phyloP scores from a whole-genome alignment of 192 early-diverging fungal genomes.

The Powellomyces hirtus region DNA sequence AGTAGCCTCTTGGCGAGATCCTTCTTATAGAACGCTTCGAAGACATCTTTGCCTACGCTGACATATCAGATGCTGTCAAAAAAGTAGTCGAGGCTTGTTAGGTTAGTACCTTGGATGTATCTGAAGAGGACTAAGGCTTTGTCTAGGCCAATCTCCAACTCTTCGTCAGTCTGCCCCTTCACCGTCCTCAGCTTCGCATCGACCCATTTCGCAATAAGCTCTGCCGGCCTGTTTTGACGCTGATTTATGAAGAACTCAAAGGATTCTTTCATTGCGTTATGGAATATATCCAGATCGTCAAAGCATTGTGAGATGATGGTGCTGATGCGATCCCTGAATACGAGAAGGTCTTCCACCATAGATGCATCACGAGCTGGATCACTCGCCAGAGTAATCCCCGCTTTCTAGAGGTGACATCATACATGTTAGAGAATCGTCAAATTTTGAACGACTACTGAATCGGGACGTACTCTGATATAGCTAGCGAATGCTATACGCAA shows the following conservation, averaged over 20 bases:
- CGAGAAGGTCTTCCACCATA: conserved; percentile 79
- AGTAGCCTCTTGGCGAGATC: conserved; percentile 89
- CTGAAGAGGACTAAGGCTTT: conserved; percentile 85
- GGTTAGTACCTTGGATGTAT: conserved; percentile 57
- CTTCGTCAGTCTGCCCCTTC: conserved; percentile 65
- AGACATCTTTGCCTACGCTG: conserved; percentile 83
- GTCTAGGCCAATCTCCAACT: conserved; percentile 64
- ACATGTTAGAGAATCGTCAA: too few species aligned
- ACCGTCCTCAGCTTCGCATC: conserved; percentile 84
- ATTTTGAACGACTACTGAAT: neutral
- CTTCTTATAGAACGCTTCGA: conserved; percentile 94
- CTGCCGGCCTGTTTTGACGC: conserved; percentile 76
- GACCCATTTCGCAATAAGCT: conserved; percentile 89
- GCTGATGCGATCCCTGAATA: conserved; percentile 72
- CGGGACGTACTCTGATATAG: conserved; percentile 62
- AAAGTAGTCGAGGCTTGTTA: neutral
- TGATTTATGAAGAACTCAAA: conserved; percentile 86
- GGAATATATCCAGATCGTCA: conserved; percentile 65
- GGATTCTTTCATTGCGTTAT: conserved; percentile 72
- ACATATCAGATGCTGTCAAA: neutral
- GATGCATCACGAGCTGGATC: conserved; percentile 36
- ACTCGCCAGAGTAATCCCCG: conserved; percentile 34
- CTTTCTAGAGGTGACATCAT: too few species aligned
- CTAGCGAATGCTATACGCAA: conserved; percentile 60
- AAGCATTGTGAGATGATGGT: conserved; percentile 63